Conservation (phyloP, 345 rosid species). For the Arabis hirsuta region DNA sequence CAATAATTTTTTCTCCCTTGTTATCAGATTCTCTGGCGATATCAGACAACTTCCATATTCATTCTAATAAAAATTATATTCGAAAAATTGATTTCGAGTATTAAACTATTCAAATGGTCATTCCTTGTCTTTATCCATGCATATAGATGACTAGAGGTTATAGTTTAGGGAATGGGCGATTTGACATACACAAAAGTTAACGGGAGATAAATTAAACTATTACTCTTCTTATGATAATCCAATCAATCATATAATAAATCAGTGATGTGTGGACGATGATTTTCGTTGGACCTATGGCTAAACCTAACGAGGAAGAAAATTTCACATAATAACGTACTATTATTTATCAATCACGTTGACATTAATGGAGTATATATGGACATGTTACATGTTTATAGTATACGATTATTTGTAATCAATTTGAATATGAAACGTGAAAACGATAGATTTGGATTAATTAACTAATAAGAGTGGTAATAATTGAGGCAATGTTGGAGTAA, state of each 20-base stretch:
- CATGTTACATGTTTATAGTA: slow-evolving; percentile 20
- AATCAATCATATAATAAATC: neutral
- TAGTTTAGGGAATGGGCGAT: neutral
- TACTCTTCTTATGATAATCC: neutral
- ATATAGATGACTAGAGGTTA: no score
- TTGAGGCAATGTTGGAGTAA: no score
- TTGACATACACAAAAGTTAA: neutral
- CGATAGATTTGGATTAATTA: slow-evolving; percentile 18
- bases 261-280: neutral
- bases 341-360: slow-evolving; percentile 14
- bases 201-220: neutral
- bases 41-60: no score
- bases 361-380: neutral
- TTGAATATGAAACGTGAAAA: slow-evolving; percentile 3
- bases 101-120: no score
- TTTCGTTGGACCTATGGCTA: neutral
- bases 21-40: no score
- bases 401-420: slow-evolving; percentile 2
- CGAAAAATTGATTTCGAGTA: no score
- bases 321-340: neutral
- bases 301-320: slow-evolving; percentile 1
- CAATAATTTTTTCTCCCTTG: no score
- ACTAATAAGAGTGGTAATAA: slow-evolving; percentile 17
- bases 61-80: no score
- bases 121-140: no score